Percentiles rank a stretch among this genome's conserved stretches.
phyloP scores from a whole-genome alignment of 176 grass and related monocot species.

The Oryza australiensis region DNA sequence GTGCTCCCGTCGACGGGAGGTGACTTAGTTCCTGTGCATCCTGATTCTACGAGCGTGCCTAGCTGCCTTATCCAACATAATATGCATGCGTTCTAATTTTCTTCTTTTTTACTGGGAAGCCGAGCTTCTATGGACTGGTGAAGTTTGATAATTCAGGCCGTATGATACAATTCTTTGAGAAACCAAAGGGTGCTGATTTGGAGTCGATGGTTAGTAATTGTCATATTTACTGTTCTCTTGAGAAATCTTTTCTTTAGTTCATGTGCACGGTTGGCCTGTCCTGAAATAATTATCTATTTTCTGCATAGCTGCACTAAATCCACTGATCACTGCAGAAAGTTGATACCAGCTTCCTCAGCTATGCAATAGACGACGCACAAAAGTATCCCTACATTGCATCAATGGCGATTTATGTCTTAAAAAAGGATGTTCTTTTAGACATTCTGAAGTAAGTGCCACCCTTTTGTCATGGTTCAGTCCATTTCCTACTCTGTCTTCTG shows the following conservation, averaged over 20 bases:
- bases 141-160: constrained; percentile 65
- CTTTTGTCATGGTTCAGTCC: background rate
- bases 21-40: constrained; percentile 21
- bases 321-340: constrained; percentile 52
- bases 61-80: constrained; percentile 8
- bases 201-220: constrained; percentile 63
- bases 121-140: constrained; percentile 76
- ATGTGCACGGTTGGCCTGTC: background rate
- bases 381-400: constrained; percentile 70
- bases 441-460: constrained; percentile 57
- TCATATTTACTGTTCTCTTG: constrained; percentile 1
- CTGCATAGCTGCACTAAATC: background rate
- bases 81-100: constrained; percentile 18
- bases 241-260: constrained; percentile 4
- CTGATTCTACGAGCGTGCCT: background rate
- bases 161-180: constrained; percentile 66
- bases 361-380: constrained; percentile 30
- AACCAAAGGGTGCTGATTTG: constrained; percentile 63
- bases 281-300: constrained; percentile 3
- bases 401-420: constrained; percentile 89
- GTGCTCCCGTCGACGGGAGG: constrained; percentile 55
- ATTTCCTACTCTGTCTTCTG: constrained; percentile 8
- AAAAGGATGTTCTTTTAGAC: constrained; percentile 57
- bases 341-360: constrained; percentile 49
- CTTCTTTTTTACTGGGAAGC: constrained; percentile 21